Conservation (phyloP, 345 rosid species). For the Isatis tinctoria region DNA sequence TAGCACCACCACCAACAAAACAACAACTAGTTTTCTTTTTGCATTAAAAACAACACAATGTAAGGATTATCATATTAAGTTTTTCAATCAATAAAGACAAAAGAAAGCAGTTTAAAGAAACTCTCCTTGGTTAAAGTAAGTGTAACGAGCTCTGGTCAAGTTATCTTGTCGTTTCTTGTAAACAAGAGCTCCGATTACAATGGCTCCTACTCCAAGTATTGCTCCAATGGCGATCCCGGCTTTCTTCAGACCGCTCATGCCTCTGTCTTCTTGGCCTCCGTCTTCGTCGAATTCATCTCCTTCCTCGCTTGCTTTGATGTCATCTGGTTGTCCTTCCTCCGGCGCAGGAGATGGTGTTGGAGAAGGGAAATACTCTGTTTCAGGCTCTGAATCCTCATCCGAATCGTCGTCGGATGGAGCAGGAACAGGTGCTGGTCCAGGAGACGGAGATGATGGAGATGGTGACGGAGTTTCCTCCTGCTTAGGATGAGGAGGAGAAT, state of each 20-base stretch:
- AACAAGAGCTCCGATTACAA: constrained; percentile 32
- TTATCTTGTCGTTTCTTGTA: constrained; percentile 37
- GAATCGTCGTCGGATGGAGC: constrained; percentile 2
- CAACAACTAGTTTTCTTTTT: constrained; percentile 5
- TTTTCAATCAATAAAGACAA: background rate
- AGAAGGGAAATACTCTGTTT: constrained; percentile 24
- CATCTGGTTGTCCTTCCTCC: background rate
- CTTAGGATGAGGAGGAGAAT: background rate
- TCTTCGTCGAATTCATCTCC: background rate
- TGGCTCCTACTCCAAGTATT: constrained; percentile 8
- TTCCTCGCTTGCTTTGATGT: constrained; percentile 21
- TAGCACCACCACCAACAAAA: background rate
- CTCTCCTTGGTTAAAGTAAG: constrained; percentile 24
- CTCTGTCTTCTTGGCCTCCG: background rate
- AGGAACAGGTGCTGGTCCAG: constrained; percentile 4
- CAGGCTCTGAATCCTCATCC: background rate
- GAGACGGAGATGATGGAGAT: background rate
- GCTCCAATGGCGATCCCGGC: constrained; percentile 27
- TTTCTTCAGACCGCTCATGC: constrained; percentile 21
- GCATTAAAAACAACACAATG: background rate
- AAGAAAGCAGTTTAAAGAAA: constrained; percentile 3
- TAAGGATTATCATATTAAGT: constrained; percentile 22
- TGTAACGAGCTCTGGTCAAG: constrained; percentile 33
- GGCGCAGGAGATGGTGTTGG: constrained; percentile 14
- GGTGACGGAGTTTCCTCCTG: background rate